Evolutionary conservation across 2,329 filamentous ascomycete species (phyloP), one percentile per base, ranked within the genome.

Genomic region (Raffaelea albimanens): DNA sequence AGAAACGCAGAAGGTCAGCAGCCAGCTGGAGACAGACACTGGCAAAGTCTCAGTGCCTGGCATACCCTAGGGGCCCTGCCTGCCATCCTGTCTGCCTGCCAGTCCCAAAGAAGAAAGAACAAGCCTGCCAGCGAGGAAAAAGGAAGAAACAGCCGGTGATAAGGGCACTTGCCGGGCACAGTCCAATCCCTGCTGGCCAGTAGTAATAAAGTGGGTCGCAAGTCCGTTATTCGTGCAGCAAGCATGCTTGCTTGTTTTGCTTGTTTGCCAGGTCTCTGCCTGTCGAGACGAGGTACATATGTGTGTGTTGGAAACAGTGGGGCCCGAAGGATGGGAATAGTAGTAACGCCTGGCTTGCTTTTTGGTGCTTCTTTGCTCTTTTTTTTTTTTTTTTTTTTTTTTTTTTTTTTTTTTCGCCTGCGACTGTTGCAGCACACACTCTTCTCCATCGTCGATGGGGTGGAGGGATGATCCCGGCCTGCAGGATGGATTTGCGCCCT

Each of bases 171-270:
- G 18, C 34, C 8, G 34, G 5, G 25, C 13, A 44, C 42, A 44
- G 31, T 47, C 45, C 45, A 47, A 47, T 47, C 45, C 29, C 33
- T 36, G 21, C 21, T 25, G 21, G 31, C 11, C 25, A 43, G 45
- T 31, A 47, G 45, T 43, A 47, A 47, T 43, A 10, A 31, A 16
- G 45, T 47, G 45, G 45, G 18, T 8, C 13, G 14, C 5, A 38
- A 38, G 34, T 38, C 34, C 34, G 34, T 38, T 38, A 38, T 38
- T 16, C 34, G 34, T 38, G 34, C 34, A 38, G 10, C 10, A 16
- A 16, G 31, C 31, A 16, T 34, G 31, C 31, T 10, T 34, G n/a
- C n/a, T n/a, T n/a, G n/a, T n/a, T n/a, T n/a, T n/a, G n/a, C n/a
- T n/a, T n/a, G n/a, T n/a, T n/a, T n/a, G n/a, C n/a, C n/a, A n/a